phyloP scores from a whole-genome alignment of 2,329 filamentous ascomycete genomes.

The Aspergillaceae sp. region DNA sequence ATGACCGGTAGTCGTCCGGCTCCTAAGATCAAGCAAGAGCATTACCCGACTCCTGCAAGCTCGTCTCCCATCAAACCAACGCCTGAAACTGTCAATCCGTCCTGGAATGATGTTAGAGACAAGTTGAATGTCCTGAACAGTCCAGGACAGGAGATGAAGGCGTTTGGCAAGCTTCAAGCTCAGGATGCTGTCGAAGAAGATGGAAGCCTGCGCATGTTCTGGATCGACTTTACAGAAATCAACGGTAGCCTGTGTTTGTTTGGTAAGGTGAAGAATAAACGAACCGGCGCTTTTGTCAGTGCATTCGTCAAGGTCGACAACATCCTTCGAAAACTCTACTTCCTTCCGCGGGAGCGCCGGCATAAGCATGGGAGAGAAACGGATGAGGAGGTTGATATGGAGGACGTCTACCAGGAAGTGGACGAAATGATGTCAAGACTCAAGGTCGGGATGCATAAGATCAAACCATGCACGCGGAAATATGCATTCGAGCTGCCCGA shows the following conservation, averaged over 20 bases:
- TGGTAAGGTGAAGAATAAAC: conserved; percentile 90
- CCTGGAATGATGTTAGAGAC: conserved; percentile 80
- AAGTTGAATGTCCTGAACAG: conserved; percentile 79
- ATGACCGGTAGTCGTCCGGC: conserved; percentile 70
- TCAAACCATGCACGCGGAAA: conserved; percentile 80
- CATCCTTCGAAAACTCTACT: conserved; percentile 83
- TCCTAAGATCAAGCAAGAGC: conserved; percentile 63
- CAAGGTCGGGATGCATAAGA: conserved; percentile 82
- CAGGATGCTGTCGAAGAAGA: conserved; percentile 88
- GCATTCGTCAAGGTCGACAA: conserved; percentile 97
- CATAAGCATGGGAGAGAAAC: conserved; percentile 56
- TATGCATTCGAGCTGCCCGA: conserved; percentile 90
- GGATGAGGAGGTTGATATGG: conserved; percentile 71
- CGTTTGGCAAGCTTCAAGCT: conserved; percentile 71
- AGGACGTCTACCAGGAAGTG: conserved; percentile 82
- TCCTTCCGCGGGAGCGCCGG: conserved; percentile 67
- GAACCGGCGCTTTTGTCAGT: conserved; percentile 68
- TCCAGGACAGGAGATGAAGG: conserved; percentile 49
- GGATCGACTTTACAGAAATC: conserved; percentile 91
- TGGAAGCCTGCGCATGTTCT: conserved; percentile 88
- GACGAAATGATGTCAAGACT: conserved; percentile 80
- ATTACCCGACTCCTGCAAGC: conserved; percentile 61
- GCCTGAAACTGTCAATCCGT: conserved; percentile 60
- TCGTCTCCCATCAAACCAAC: conserved; percentile 64
- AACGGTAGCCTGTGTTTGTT: conserved; percentile 89